A percentile compares a stretch with the other conserved stretches of the same genome.
Conservation (phyloP, 2,329 filamentous ascomycete genomes). For the Neurospora sp. region DNA sequence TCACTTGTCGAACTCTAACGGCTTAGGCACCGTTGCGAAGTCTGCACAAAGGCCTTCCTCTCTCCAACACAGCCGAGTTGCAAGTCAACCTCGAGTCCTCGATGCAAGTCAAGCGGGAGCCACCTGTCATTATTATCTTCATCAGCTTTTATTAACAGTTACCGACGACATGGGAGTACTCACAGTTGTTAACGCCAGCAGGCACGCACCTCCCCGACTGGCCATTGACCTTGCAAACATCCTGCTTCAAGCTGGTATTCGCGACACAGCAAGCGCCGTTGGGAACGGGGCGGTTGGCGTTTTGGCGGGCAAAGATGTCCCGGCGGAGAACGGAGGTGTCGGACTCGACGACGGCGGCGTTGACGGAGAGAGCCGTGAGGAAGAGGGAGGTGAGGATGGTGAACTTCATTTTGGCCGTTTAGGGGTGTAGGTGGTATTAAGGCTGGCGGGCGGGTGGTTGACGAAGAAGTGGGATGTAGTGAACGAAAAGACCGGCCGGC, state of each 20-base stretch:
- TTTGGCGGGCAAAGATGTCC: slow-evolving; percentile 22
- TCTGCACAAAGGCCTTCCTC: slow-evolving; percentile 18
- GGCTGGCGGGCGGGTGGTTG: not conserved
- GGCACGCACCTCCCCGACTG: slow-evolving; percentile 26
- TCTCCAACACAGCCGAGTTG: slow-evolving; percentile 15
- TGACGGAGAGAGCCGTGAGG: slow-evolving; percentile 17
- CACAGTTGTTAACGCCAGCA: slow-evolving; percentile 25
- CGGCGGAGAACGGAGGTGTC: slow-evolving; percentile 16
- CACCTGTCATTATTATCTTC: not conserved
- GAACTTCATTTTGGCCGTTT: slow-evolving; percentile 22
- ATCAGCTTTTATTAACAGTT: not conserved
- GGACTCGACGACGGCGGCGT: slow-evolving; percentile 16
- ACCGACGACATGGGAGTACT: slow-evolving; percentile 4
- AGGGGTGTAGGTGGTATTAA: not conserved
- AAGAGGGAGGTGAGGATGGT: slow-evolving; percentile 9
- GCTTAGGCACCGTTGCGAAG: not conserved
- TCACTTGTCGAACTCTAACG: not conserved
- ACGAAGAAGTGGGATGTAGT: not conserved
- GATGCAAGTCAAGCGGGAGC: slow-evolving; percentile 12
- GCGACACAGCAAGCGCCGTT: slow-evolving; percentile 26
- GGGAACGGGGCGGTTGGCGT: slow-evolving; percentile 25
- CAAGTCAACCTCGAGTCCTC: slow-evolving; percentile 12
- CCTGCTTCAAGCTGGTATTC: slow-evolving; percentile 27
- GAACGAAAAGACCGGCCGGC: not conserved
- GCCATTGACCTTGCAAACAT: slow-evolving; percentile 26